Evolutionary conservation across 1,284 basidiomycete species (phyloP).

Genomic region (Ganoderma lingzhi): DNA sequence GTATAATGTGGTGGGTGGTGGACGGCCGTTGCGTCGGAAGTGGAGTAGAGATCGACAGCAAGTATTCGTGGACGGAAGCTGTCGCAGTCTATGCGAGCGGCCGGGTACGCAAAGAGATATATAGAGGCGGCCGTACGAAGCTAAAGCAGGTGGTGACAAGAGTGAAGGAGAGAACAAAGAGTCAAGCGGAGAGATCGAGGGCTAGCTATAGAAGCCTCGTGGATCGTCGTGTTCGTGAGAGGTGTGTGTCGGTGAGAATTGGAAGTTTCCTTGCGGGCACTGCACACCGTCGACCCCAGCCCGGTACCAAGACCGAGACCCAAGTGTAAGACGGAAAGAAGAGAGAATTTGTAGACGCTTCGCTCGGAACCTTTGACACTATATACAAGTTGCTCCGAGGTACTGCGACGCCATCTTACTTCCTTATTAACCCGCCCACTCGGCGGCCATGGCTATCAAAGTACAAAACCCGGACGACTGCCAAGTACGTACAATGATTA

Average conservation of each 20-base stretch:
- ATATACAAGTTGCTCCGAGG: neutral
- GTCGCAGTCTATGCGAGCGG: constrained; percentile 19
- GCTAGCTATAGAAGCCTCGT: neutral
- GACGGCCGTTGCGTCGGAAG: neutral
- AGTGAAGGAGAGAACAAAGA: neutral
- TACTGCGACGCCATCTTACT: neutral
- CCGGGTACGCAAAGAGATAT: neutral
- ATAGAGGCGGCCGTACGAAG: neutral
- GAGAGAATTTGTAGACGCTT: neutral
- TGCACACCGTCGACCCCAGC: neutral
- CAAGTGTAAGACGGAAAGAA: neutral
- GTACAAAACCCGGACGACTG: neutral
- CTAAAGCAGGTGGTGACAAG: neutral
- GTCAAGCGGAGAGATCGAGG: neutral
- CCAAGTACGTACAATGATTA: neutral
- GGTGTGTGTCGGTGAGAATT: neutral
- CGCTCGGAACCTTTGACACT: neutral
- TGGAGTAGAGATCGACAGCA: constrained; percentile 2
- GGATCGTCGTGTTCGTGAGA: neutral
- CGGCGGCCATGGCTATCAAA: neutral
- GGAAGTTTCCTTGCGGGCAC: neutral
- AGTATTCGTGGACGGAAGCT: neutral
- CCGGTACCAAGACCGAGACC: neutral
- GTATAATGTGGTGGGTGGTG: neutral
- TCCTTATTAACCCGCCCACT: neutral